Evolutionary conservation across 805 yeast species (phyloP).

Genomic region (Kluyveromyces wickerhamii): DNA sequence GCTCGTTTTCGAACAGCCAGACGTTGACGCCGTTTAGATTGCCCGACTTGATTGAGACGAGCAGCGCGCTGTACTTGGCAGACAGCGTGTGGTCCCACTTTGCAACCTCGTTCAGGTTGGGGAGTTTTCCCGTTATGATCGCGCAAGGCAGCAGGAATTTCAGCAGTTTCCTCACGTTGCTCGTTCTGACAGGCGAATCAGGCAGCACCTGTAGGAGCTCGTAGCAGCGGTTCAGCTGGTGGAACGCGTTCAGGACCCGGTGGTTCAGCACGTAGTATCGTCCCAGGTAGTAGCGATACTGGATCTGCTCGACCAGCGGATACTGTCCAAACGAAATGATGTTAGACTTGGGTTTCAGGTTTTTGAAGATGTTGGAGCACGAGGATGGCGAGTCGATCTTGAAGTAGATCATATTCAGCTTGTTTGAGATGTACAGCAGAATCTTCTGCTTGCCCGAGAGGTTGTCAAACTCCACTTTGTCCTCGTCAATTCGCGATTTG

Average conservation of each 20-base stretch:
- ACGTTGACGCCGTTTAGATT: conserved; percentile 31
- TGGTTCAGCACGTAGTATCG: conserved; percentile 47
- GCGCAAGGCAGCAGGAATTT: conserved; percentile 45
- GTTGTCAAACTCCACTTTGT: conserved; percentile 11
- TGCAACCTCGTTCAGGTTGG: conserved; percentile 29
- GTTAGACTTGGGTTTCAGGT: conserved; percentile 49
- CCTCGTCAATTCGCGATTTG: conserved; percentile 37
- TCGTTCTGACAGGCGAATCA: conserved; percentile 16
- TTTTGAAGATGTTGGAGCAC: conserved; percentile 30
- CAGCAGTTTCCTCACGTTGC: conserved; percentile 33
- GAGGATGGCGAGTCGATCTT: conserved; percentile 31
- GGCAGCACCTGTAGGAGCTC: conserved; percentile 25
- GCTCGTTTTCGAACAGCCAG: conserved; percentile 27
- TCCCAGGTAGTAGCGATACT: conserved; percentile 49
- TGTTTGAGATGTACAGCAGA: conserved; percentile 44
- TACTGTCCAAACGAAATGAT: conserved; percentile 39
- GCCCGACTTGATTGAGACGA: conserved; percentile 36
- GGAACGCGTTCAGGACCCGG: conserved; percentile 43
- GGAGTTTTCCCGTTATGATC: conserved; percentile 46
- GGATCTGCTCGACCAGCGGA: conserved; percentile 41
- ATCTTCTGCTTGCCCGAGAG: conserved; percentile 37
- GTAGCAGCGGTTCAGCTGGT: conserved; percentile 51
- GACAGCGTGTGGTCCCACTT: conserved; percentile 21
- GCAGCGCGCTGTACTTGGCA: conserved; percentile 34
- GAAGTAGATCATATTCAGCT: conserved; percentile 51